These are phyloP conservation scores for Fusarium dimerum DNA, from an alignment of 2,329 filamentous ascomycete genomes.

Conservation along the genomic window DNA sequence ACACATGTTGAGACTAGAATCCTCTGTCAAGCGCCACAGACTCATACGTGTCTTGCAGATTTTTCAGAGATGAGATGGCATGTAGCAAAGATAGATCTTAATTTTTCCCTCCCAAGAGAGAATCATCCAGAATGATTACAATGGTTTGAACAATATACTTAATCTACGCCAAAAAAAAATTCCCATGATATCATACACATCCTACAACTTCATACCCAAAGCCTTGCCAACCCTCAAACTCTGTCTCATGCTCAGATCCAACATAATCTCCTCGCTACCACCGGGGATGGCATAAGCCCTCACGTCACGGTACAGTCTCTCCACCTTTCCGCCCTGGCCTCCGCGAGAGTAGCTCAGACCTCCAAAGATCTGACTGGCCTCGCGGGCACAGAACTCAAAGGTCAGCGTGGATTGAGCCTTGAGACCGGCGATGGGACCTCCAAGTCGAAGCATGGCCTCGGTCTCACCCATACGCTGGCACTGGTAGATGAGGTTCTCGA, in stretches of 20 bases:
- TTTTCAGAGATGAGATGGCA: too few species aligned
- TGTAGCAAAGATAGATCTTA: too few species aligned
- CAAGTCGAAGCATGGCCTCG: constrained; percentile 93
- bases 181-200: background rate
- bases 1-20: too few species aligned
- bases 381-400: constrained; percentile 96
- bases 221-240: constrained; percentile 84
- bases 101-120: too few species aligned
- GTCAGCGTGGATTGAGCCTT: constrained; percentile 94
- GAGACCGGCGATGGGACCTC: constrained; percentile 87
- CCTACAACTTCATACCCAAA: constrained; percentile 92
- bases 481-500: constrained; percentile 94
- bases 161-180: constrained; percentile 11
- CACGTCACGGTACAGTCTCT: constrained; percentile 92
- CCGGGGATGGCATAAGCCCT: constrained; percentile 95
- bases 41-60: too few species aligned
- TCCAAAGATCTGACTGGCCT: constrained; percentile 97
- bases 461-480: constrained; percentile 90
- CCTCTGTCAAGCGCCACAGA: too few species aligned
- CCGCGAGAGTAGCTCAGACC: constrained; percentile 89
- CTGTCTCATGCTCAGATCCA: constrained; percentile 93
- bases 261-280: constrained; percentile 97
- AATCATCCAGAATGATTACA: background rate
- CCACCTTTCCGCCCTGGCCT: constrained; percentile 93
- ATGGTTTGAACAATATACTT: background rate